Evolutionary conservation across 2,329 filamentous ascomycete genomes (phyloP).

Genomic region (Aspergillus tubingensis): DNA sequence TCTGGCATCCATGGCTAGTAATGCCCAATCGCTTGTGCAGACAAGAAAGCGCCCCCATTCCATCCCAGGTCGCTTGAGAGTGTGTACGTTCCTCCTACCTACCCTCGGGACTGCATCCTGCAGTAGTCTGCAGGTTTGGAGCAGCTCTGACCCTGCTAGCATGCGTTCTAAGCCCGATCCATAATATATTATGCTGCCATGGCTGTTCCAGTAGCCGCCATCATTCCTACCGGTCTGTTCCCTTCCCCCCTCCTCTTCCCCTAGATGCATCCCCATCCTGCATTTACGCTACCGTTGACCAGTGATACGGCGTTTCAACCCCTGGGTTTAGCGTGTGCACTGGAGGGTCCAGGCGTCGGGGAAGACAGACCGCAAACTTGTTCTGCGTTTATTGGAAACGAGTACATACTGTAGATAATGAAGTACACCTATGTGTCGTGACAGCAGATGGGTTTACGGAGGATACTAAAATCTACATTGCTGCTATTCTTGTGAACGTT

Average conservation of each 20-base stretch:
- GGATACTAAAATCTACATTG: not conserved
- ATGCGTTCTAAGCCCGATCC: not conserved
- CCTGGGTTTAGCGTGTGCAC: slow-evolving; percentile 1
- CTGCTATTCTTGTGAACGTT: not conserved
- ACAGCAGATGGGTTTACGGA: not conserved
- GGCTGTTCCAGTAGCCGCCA: slow-evolving; percentile 16
- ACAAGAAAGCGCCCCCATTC: slow-evolving; percentile 1
- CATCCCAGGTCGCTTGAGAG: not conserved
- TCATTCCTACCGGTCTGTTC: not conserved
- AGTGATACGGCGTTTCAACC: not conserved
- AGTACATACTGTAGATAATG: too few species aligned
- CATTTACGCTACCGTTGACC: slow-evolving; percentile 4
- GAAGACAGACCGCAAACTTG: not conserved
- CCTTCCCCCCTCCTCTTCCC: not conserved
- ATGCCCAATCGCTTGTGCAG: slow-evolving; percentile 9
- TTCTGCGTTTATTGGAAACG: not conserved
- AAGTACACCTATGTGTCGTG: not conserved
- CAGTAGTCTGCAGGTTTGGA: slow-evolving; percentile 7
- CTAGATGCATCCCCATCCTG: slow-evolving; percentile 8
- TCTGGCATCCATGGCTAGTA: slow-evolving; percentile 11
- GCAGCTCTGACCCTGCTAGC: slow-evolving; percentile 8
- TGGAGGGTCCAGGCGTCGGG: not conserved
- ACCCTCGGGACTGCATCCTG: slow-evolving; percentile 1
- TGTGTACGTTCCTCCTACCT: not conserved
- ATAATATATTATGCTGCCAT: slow-evolving; percentile 2